phyloP scores from a whole-genome alignment of 2,329 filamentous ascomycete genomes.

The Laburnicola sp. region DNA sequence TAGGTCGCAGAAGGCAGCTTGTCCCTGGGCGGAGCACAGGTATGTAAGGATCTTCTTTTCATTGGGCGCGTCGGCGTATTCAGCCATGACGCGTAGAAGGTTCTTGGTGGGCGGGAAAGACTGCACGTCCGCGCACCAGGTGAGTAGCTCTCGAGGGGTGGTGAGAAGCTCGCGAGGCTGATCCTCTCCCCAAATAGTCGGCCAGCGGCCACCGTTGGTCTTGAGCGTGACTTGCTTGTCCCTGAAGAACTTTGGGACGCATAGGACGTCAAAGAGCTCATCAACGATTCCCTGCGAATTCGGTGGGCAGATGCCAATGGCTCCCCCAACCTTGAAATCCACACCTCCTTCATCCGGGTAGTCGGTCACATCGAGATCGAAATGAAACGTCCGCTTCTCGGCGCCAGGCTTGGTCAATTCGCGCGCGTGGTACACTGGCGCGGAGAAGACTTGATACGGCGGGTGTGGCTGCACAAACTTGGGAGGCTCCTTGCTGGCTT shows the following conservation, averaged over 20 bases:
- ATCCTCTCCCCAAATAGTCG: slow-evolving; percentile 96
- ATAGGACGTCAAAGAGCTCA: slow-evolving; percentile 78
- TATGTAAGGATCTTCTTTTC: slow-evolving; percentile 89
- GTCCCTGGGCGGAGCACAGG: slow-evolving; percentile 85
- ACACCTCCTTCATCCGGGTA: slow-evolving; percentile 83
- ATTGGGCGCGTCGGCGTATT: slow-evolving; percentile 75
- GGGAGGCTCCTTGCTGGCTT: slow-evolving; percentile 69
- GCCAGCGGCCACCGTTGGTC: slow-evolving; percentile 85
- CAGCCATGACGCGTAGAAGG: slow-evolving; percentile 80
- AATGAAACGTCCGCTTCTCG: slow-evolving; percentile 96
- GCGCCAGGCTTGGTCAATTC: slow-evolving; percentile 86
- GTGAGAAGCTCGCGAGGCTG: slow-evolving; percentile 82
- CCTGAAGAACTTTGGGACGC: slow-evolving; percentile 78
- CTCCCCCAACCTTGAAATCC: slow-evolving; percentile 95
- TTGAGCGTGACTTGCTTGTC: slow-evolving; percentile 80
- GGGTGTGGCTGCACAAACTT: slow-evolving; percentile 92
- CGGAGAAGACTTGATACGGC: slow-evolving; percentile 87
- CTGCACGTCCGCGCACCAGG: slow-evolving; percentile 93
- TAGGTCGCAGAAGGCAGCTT: slow-evolving; percentile 89
- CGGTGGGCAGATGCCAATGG: slow-evolving; percentile 88
- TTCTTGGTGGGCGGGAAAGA: slow-evolving; percentile 89
- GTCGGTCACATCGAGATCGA: slow-evolving; percentile 93
- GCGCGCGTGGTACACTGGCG: slow-evolving; percentile 80
- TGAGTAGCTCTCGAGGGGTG: slow-evolving; percentile 86
- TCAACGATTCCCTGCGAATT: slow-evolving; percentile 79